A percentile compares a stretch with the other conserved stretches of the same genome.
These are phyloP conservation scores for Bisporella sp. DNA, from an alignment of 2,329 filamentous ascomycete species.

Conservation along the genomic window DNA sequence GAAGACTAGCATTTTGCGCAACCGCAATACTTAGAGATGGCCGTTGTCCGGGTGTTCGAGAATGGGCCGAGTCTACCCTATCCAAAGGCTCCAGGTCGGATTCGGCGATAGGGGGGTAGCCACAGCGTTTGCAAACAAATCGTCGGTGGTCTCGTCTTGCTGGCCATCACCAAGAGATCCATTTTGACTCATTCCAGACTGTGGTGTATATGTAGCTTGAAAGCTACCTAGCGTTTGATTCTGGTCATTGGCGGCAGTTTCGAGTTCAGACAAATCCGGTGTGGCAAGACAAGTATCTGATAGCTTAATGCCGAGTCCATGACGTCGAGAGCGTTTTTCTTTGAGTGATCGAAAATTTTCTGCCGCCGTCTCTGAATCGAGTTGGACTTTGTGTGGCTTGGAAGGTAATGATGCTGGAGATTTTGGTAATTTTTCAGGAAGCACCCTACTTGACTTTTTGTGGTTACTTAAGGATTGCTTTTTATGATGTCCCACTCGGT, in stretches of 20 bases:
- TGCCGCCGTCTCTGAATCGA: constrained; percentile 7
- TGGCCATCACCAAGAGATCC: constrained; percentile 22
- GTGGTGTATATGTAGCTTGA: constrained; percentile 38
- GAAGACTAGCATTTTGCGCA: constrained; percentile 83
- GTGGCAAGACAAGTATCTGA: constrained; percentile 41
- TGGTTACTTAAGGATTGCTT: not conserved
- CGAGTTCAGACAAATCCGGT: constrained; percentile 50
- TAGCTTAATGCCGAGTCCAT: constrained; percentile 16
- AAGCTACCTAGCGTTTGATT: constrained; percentile 2
- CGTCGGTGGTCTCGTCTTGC: constrained; percentile 32
- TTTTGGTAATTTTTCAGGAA: constrained; percentile 7
- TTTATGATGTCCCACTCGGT: not conserved
- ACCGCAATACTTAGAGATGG: constrained; percentile 60
- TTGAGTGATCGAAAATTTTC: not conserved
- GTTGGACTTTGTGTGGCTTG: constrained; percentile 8
- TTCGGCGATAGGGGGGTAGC: constrained; percentile 73
- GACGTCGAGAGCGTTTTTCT: constrained; percentile 9
- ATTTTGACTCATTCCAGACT: constrained; percentile 36
- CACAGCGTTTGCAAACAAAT: constrained; percentile 52
- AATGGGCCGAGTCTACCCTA: constrained; percentile 43
- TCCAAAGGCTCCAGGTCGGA: constrained; percentile 58
- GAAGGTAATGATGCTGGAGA: constrained; percentile 12
- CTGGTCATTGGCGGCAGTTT: constrained; percentile 28
- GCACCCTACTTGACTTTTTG: not conserved
- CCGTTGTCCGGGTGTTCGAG: constrained; percentile 39